phyloP scores from a whole-genome alignment of 2,329 filamentous ascomycete species.

The Cladorrhinum sp. region DNA sequence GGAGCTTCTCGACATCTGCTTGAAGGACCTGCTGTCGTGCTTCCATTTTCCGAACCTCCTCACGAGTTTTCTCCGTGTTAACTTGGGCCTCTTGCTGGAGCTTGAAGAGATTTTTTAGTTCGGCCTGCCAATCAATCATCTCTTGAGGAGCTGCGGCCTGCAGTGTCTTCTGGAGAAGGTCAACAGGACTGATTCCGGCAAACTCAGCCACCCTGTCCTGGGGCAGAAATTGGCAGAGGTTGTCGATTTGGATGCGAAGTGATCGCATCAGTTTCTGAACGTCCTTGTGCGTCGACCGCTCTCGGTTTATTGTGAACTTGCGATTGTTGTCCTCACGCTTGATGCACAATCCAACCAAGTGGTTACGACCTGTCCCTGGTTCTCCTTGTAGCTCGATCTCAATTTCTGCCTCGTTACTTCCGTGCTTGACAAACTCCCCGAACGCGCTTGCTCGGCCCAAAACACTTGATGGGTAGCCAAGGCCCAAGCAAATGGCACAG shows the following conservation, averaged over 20 bases:
- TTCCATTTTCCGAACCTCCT: constrained; percentile 65
- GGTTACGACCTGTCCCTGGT: constrained; percentile 60
- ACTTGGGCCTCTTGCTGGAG: constrained; percentile 64
- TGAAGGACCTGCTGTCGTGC: constrained; percentile 70
- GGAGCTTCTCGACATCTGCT: constrained; percentile 78
- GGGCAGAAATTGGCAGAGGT: constrained; percentile 93
- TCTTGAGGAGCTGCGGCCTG: constrained; percentile 80
- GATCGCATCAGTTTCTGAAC: constrained; percentile 65
- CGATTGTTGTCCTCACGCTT: constrained; percentile 77
- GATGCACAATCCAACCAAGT: constrained; percentile 72
- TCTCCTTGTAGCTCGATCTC: constrained; percentile 84
- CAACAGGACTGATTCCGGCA: constrained; percentile 74
- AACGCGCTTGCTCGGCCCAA: constrained; percentile 82
- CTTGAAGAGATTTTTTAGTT: constrained; percentile 67
- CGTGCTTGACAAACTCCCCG: constrained; percentile 92
- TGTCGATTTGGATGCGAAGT: constrained; percentile 93
- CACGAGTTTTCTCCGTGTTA: constrained; percentile 56
- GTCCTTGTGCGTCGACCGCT: constrained; percentile 56
- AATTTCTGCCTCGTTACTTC: constrained; percentile 70
- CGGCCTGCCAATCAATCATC: constrained; percentile 74
- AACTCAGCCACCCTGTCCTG: constrained; percentile 97
- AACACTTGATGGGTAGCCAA: constrained; percentile 79
- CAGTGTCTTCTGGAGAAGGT: constrained; percentile 80
- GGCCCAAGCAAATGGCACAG: constrained; percentile 89
- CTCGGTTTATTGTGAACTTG: constrained; percentile 74